A percentile compares a stretch with the other conserved stretches of the same genome.
Conservation (phyloP, 1,139 yeast genomes). For the Hemisphaericaspora subhashii region DNA sequence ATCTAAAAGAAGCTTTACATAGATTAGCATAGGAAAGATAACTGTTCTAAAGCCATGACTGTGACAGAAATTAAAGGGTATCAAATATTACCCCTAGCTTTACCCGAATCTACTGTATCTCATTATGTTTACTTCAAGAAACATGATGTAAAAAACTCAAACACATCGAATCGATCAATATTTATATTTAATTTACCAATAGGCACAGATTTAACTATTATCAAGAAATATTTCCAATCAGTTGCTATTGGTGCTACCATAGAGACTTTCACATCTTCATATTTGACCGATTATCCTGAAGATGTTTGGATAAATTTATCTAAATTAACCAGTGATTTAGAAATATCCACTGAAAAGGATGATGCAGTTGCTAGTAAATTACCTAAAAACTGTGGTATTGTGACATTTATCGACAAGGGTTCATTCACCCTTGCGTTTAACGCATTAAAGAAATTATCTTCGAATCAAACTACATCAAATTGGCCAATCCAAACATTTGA, state of each 20-base stretch:
- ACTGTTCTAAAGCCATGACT: too few relatives aligned
- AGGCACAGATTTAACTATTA: slow-evolving; percentile 48
- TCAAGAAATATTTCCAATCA: slow-evolving; percentile 59
- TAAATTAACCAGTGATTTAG: slow-evolving; percentile 60
- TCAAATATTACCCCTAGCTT: slow-evolving; percentile 47
- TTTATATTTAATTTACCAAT: slow-evolving; percentile 81
- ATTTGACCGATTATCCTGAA: slow-evolving; percentile 41
- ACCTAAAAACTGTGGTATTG: slow-evolving; percentile 72
- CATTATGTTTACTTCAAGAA: slow-evolving; percentile 65
- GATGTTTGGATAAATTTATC: slow-evolving; percentile 61
- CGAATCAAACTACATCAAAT: slow-evolving; percentile 20
- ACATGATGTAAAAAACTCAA: slow-evolving; percentile 51
- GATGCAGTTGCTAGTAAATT: slow-evolving; percentile 41
- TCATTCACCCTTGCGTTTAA: slow-evolving; percentile 67
- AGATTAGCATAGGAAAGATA: too few relatives aligned
- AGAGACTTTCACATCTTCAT: slow-evolving; percentile 45
- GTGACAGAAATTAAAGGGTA: slow-evolving; percentile 53
- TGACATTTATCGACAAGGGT: slow-evolving; percentile 73
- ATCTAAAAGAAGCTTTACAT: too few relatives aligned
- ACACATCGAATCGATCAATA: slow-evolving; percentile 44
- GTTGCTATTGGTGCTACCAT: slow-evolving; percentile 63
- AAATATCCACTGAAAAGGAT: slow-evolving; percentile 28
- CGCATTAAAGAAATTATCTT: slow-evolving; percentile 53
- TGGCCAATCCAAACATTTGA: slow-evolving; percentile 37
- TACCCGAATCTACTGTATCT: slow-evolving; percentile 30